Evolutionary conservation across 108 stramenopile genomes (phyloP).

Genomic region (Cyclotella distinguenda): DNA sequence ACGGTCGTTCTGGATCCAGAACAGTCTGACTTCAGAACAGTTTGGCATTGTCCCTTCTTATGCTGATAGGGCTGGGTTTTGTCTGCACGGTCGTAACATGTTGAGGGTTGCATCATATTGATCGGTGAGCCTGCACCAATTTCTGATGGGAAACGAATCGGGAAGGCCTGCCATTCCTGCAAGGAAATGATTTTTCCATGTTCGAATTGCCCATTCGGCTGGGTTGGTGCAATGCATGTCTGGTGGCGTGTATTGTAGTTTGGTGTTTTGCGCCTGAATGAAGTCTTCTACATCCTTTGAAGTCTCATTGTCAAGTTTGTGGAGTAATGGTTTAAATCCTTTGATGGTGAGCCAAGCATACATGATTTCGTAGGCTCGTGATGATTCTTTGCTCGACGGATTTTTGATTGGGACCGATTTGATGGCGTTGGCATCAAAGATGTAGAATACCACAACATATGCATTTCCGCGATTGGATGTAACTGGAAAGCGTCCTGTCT

Average conservation of each 20-base stretch:
- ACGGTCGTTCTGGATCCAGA: too few relatives aligned
- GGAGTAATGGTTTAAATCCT: background rate
- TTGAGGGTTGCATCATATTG: constrained; percentile 46
- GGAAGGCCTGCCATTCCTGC: constrained; percentile 16
- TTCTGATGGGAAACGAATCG: constrained; percentile 21
- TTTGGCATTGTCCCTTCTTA: too few relatives aligned
- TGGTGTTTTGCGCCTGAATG: background rate
- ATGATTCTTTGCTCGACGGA: background rate
- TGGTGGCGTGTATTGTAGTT: constrained; percentile 39
- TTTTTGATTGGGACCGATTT: constrained; percentile 14
- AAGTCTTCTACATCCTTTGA: background rate
- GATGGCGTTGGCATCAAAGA: constrained; percentile 43
- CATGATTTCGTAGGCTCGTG: background rate
- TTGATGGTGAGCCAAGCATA: background rate
- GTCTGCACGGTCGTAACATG: constrained; percentile 34
- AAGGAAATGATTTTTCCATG: constrained; percentile 29
- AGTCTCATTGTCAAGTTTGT: constrained; percentile 24
- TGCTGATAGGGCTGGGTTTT: too few relatives aligned
- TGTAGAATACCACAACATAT: constrained; percentile 42
- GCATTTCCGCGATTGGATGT: constrained; percentile 26
- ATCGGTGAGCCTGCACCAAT: constrained; percentile 35
- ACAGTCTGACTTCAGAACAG: too few relatives aligned
- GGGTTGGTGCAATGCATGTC: constrained; percentile 40
- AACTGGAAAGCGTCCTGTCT: constrained; percentile 38
- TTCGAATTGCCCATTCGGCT: constrained; percentile 36